A percentile compares a stretch with the other conserved stretches of the same genome.
Conservation (phyloP, 2,329 filamentous ascomycete species). For the Akanthomyces uredinophilus region DNA sequence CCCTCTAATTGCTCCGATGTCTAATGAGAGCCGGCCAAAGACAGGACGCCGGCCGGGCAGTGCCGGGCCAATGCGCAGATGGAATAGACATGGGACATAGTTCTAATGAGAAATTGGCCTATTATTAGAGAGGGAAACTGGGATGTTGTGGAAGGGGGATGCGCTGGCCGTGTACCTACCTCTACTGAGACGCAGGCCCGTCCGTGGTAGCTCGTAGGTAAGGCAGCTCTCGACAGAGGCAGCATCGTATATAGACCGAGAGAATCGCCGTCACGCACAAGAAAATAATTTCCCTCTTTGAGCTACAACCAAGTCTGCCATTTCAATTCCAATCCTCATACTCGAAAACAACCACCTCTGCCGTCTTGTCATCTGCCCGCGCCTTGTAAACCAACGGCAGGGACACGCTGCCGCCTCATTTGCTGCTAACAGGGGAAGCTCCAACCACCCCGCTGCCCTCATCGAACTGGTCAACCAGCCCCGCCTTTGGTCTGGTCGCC, state of each 20-base stretch:
- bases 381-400: background rate
- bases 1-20: background rate
- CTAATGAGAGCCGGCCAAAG: background rate
- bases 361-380: background rate
- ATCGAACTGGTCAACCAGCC: constrained; percentile 5
- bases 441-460: constrained; percentile 13
- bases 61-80: constrained; percentile 6
- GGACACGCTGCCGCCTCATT: constrained; percentile 14
- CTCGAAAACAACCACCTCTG: background rate
- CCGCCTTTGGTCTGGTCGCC: constrained; percentile 11
- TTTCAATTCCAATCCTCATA: background rate
- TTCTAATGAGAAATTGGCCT: constrained; percentile 1
- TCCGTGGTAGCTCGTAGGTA: background rate
- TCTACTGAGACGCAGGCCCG: background rate
- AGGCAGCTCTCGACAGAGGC: background rate
- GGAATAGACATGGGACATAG: background rate
- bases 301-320: background rate
- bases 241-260: background rate
- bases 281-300: background rate
- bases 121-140: background rate
- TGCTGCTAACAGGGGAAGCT: constrained; percentile 8
- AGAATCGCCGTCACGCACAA: background rate
- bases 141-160: background rate
- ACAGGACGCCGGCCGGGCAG: background rate
- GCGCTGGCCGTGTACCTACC: too few species aligned